Evolutionary conservation across 306 rosid species (phyloP), one percentile per base, ranked within the genome.

Genomic region (Sicyos edulis): DNA sequence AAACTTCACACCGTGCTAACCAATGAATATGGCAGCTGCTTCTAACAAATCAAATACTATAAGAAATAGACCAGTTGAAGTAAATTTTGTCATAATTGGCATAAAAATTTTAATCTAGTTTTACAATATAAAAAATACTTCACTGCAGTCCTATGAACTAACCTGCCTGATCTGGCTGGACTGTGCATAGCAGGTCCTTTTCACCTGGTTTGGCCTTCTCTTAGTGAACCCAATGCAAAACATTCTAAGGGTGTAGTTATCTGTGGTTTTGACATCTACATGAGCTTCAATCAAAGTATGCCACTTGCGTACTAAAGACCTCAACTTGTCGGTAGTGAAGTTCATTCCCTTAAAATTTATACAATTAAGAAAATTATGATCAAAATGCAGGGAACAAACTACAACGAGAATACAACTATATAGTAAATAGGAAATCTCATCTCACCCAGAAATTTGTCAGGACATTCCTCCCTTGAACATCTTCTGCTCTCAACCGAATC

Each of bases 141-240:
- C 12, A 66, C 12, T 2, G 13, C 13, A 13, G 16, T 50, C 49
- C 6, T 14, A 16, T 10, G 6, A 73, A 10, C 63, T 64, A 1
- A 92, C 97, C 96, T 86, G 97, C 78, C 89, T 84, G 63, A 93
- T 80, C 78, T 90, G 98, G 80, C 96, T 90, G 10, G 97, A 83
- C 51, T 93, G 98, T 0, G 98, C 98, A 66, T 93, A 93, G 14
- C 98, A 88, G 75, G 97, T 93, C 72, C 97, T 88, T 90, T 93
- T 93, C 22, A 90, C 85, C 84, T 93, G 98, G 82, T 90, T 90
- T 20, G 77, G 69, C 51, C 97, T 88, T 54, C 89, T 90, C 86
- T 83, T 87, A 8, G 97, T 88, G 75, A 91, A 93, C 5, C 97
- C 99, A 80, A 93, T 90, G 84, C 99, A 91, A 70, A 93, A 93